These are phyloP conservation scores for Trichoderma guizhouense DNA, from an alignment of 2,329 filamentous ascomycete species.

Conservation along the genomic window DNA sequence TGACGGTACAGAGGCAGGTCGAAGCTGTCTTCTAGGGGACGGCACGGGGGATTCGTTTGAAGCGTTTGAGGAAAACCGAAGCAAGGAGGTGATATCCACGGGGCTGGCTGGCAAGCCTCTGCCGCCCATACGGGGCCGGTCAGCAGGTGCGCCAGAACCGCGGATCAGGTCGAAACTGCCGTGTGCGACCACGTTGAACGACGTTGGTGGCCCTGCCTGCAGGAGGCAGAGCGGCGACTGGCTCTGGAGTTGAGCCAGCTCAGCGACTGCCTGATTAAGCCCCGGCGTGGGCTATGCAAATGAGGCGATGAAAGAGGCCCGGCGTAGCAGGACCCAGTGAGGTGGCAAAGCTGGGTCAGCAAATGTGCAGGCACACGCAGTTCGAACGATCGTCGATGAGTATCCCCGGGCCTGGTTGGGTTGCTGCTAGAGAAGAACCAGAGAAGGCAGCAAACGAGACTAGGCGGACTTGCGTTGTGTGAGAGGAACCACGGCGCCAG, in stretches of 20 bases:
- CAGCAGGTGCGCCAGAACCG: conserved; percentile 29
- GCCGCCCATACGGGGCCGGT: conserved; percentile 28
- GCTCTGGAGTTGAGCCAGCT: conserved; percentile 43
- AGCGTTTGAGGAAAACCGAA: conserved; percentile 63
- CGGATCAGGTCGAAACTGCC: conserved; percentile 29
- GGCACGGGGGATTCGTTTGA: conserved; percentile 65
- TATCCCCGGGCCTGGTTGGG: neutral
- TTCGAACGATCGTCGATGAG: neutral
- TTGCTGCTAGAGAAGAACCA: neutral
- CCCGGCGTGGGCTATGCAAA: conserved; percentile 19
- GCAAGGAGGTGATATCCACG: conserved; percentile 92
- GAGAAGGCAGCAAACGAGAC: neutral
- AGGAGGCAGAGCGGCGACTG: conserved; percentile 41
- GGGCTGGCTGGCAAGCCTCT: conserved; percentile 53
- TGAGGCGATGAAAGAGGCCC: conserved; percentile 16
- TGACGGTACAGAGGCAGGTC: conserved; percentile 25
- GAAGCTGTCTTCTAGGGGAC: conserved; percentile 37
- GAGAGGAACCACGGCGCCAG: neutral
- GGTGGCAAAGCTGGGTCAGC: conserved; percentile 17
- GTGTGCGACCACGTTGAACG: conserved; percentile 30
- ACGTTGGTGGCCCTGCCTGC: conserved; percentile 37
- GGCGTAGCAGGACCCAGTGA: conserved; percentile 12
- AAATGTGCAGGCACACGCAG: conserved; percentile 1
- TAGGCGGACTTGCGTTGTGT: neutral
- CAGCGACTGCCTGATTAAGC: conserved; percentile 29